Evolutionary conservation across 495 filamentous ascomycete genomes (phyloP).

Genomic region (Letharia lupina): DNA sequence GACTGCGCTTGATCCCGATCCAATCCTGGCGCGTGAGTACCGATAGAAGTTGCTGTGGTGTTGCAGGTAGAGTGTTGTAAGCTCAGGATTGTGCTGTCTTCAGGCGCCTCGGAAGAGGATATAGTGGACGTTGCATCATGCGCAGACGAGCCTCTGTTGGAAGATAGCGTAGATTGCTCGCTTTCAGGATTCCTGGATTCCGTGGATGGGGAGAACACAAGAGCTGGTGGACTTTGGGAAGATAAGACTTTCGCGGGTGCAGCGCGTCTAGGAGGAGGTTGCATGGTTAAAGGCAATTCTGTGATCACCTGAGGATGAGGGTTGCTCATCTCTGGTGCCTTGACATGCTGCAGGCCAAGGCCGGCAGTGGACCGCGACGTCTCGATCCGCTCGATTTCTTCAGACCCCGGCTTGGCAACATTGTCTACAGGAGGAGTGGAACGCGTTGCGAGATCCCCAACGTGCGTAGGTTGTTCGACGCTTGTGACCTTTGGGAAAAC

Average conservation of each 20-base stretch:
- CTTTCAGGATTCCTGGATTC: not conserved
- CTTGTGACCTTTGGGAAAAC: not conserved
- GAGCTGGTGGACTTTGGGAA: not conserved
- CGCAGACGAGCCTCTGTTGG: not conserved
- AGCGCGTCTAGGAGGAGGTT: not conserved
- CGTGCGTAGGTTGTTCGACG: not conserved
- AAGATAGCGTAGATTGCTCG: not conserved
- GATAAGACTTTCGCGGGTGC: not conserved
- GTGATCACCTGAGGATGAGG: too few species aligned
- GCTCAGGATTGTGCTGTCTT: conserved; percentile 1
- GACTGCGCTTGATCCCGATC: conserved; percentile 14
- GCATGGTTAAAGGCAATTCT: not conserved
- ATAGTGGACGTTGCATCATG: conserved; percentile 2
- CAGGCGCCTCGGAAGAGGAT: conserved; percentile 6
- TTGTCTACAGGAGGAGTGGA: not conserved
- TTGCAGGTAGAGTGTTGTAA: conserved; percentile 8
- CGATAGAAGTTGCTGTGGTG: conserved; percentile 6
- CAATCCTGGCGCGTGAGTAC: not conserved
- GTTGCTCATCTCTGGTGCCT: not conserved
- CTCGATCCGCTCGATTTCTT: not conserved
- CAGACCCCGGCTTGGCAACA: not conserved
- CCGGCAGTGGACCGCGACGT: not conserved
- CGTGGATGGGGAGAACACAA: not conserved
- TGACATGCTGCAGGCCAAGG: not conserved
- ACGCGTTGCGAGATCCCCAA: not conserved